These are phyloP conservation scores for Cryptococcus wingfieldii DNA, from an alignment of 1,284 basidiomycete genomes.

Conservation along the genomic window DNA sequence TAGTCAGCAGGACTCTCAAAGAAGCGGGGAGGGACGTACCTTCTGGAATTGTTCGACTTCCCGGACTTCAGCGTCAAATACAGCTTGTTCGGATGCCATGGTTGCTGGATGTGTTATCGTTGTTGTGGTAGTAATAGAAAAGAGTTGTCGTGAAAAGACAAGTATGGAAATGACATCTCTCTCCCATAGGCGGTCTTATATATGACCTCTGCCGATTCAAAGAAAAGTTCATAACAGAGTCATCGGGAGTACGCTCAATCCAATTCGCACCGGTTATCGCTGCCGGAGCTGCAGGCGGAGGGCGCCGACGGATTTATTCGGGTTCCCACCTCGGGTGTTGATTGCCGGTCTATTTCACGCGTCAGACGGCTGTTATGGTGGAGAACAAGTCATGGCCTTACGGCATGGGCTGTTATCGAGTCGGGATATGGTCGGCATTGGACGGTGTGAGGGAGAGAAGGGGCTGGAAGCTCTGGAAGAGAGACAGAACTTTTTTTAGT, in stretches of 20 bases:
- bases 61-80: constrained; percentile 75
- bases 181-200: background rate
- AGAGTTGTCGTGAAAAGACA: too few relatives aligned
- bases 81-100: constrained; percentile 35
- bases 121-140: background rate
- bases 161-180: background rate
- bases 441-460: too few relatives aligned
- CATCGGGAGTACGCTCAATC: background rate
- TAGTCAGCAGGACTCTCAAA: background rate
- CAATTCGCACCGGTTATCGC: background rate
- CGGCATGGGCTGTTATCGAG: too few relatives aligned
- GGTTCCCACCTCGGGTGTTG: background rate
- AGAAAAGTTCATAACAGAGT: background rate
- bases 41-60: constrained; percentile 89
- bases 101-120: background rate
- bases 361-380: too few relatives aligned
- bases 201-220: background rate
- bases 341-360: background rate
- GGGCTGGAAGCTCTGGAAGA: too few relatives aligned
- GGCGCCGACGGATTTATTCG: background rate
- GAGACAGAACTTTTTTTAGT: too few relatives aligned
- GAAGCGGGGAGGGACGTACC: constrained; percentile 52
- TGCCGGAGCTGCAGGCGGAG: background rate
- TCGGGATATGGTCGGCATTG: too few relatives aligned
- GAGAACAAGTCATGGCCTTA: too few relatives aligned